These are phyloP conservation scores for Cladosporium sp. DNA, from an alignment of 2,329 filamentous ascomycete species.

Conservation along the genomic window DNA sequence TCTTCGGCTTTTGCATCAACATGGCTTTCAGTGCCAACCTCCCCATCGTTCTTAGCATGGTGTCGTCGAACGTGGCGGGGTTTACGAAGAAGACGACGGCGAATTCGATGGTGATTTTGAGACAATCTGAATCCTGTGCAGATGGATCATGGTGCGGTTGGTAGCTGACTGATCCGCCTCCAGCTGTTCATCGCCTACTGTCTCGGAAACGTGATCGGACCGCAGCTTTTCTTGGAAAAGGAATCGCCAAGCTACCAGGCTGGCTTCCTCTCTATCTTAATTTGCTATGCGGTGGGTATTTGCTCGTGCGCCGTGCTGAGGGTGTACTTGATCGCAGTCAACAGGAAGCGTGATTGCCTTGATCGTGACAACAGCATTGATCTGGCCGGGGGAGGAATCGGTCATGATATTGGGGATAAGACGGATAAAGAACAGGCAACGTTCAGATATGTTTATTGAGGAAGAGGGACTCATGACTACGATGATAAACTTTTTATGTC, in stretches of 20 bases:
- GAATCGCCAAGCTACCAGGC: background rate
- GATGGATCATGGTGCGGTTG: no score
- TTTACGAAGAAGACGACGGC: background rate
- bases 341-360: no score
- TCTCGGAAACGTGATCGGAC: background rate
- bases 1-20: background rate
- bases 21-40: background rate
- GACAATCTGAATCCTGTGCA: no score
- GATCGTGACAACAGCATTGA: no score
- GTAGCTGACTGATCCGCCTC: background rate
- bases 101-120: background rate
- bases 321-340: background rate
- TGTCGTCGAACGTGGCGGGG: background rate
- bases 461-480: no score
- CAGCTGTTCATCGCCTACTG: constrained; percentile 1
- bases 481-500: no score
- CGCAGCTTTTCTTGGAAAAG: background rate
- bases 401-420: background rate
- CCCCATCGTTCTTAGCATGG: background rate
- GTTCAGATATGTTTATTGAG: background rate
- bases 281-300: background rate
- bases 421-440: background rate
- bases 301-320: background rate
- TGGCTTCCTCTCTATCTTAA: background rate
- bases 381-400: background rate